Evolutionary conservation across 2,329 filamentous ascomycete genomes (phyloP).

Genomic region (Monosporascus sp.): DNA sequence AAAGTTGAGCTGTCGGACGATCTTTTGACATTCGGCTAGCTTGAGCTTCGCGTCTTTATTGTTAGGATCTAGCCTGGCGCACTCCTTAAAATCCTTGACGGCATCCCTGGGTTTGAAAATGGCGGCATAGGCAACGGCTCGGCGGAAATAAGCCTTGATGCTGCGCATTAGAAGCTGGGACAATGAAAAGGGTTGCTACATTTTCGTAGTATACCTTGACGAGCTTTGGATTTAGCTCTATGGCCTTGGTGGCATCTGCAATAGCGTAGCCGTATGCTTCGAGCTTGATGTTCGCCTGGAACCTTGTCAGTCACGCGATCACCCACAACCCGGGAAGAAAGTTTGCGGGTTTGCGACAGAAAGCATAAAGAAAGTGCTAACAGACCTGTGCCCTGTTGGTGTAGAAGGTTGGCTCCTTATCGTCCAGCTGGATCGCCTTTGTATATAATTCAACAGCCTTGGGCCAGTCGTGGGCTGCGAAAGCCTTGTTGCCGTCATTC

Average conservation of each 20-base stretch:
- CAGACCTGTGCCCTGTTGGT: conserved; percentile 90
- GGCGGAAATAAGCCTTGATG: conserved; percentile 81
- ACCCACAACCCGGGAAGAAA: conserved; percentile 11
- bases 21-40: conserved; percentile 88
- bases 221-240: conserved; percentile 82
- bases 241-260: conserved; percentile 81
- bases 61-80: conserved; percentile 77
- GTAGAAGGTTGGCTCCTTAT: conserved; percentile 82
- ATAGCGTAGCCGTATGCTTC: conserved; percentile 94
- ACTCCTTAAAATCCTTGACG: conserved; percentile 85
- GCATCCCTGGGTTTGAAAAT: conserved; percentile 87
- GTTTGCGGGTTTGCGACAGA: background rate
- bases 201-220: conserved; percentile 62
- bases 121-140: conserved; percentile 85
- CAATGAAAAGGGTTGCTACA: background rate
- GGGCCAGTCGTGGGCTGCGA: conserved; percentile 81
- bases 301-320: conserved; percentile 43
- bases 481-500: conserved; percentile 91
- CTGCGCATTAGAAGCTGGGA: conserved; percentile 4
- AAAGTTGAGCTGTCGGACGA: conserved; percentile 88
- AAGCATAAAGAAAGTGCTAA: conserved; percentile 8
- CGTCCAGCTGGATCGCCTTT: conserved; percentile 80
- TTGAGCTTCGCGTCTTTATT: conserved; percentile 92
- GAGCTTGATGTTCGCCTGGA: conserved; percentile 85
- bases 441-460: conserved; percentile 78